Evolutionary conservation across 805 yeast genomes (phyloP), one percentile per base, ranked within the genome.

Genomic region (Teunomyces pallodes): DNA sequence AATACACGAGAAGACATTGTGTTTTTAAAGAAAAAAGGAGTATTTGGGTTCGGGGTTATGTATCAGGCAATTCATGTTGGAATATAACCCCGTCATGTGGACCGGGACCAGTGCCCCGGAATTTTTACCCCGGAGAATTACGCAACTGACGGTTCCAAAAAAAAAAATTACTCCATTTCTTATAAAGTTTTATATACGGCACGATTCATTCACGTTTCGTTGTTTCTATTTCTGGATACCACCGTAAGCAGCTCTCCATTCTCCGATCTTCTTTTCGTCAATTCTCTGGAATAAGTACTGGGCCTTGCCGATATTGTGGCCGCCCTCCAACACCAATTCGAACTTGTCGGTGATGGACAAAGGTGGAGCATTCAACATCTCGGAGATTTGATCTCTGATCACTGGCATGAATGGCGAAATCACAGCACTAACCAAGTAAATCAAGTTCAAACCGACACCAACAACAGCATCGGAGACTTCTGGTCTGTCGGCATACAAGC

Each of bases 341-440:
- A 92, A 86, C 54, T 77, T 72, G 62, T 90, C 90, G 27, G 90
- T 88, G 54, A 91, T 92, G 44, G 80, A 75, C 56, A 91, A 75
- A 7, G 80, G 72, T 36, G 97, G 97, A 24, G 86, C 92, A 59
- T 89, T 87, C 70, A 94, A 78, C 71, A 90, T 90, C 62, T 83
- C 80, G 60, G 78, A 75, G 54, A 94, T 92, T 54, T 79, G 81
- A 42, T 70, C 69, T 7, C 89, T 68, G 32, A 91, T 86, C 54
- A 81, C 90, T 38, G 99, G 99, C 83, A 94, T 89, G 72, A 78
- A 94, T 56, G 99, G 99, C 42, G 80, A 75, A 47, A 90, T 77
- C 45, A 94, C 69, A 0, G 97, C 83, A 38, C 92, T 82, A n/a
- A 94, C 83, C 54, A 90, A 71, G 70, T 90, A 91, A 43, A 92